Conservation (phyloP, 805 yeast species). For the Suhomyces kilbournensis region DNA sequence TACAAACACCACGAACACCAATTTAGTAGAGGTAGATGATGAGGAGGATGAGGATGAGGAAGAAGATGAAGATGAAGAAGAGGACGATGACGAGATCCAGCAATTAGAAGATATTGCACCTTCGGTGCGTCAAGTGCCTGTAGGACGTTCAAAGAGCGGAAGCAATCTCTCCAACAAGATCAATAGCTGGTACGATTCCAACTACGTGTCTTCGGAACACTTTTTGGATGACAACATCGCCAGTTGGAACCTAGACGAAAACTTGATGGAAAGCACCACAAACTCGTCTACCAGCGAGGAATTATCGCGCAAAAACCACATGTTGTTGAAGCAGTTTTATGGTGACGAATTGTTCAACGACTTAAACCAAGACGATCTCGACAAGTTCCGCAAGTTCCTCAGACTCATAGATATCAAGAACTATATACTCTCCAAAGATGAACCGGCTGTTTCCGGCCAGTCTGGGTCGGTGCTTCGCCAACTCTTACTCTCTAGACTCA, state of each 20-base stretch:
- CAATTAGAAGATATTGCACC: neutral
- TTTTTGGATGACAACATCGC: conserved; percentile 33
- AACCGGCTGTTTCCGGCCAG: neutral
- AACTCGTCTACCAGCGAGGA: neutral
- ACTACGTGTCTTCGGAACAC: conserved; percentile 5
- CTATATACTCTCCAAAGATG: conserved; percentile 6
- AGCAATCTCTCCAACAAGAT: conserved; percentile 10
- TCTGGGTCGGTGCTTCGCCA: neutral
- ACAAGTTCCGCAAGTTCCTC: conserved; percentile 24
- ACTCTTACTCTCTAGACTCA: neutral
- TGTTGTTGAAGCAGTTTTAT: conserved; percentile 20
- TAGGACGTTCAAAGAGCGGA: neutral
- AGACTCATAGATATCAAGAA: conserved; percentile 11
- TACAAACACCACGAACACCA: conserved; percentile 10
- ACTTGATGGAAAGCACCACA: conserved; percentile 9
- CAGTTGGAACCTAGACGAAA: conserved; percentile 35
- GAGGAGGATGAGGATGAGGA: conserved; percentile 7
- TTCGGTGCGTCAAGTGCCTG: neutral
- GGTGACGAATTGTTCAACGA: conserved; percentile 30
- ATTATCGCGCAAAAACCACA: conserved; percentile 6
- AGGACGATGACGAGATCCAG: neutral
- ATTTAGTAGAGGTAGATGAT: conserved; percentile 1
- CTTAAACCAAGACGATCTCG: conserved; percentile 21
- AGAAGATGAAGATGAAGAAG: conserved; percentile 7
- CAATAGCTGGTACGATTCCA: conserved; percentile 11